Evolutionary conservation across 2,329 filamentous ascomycete genomes (phyloP).

Genomic region (Botrytis byssoidea): DNA sequence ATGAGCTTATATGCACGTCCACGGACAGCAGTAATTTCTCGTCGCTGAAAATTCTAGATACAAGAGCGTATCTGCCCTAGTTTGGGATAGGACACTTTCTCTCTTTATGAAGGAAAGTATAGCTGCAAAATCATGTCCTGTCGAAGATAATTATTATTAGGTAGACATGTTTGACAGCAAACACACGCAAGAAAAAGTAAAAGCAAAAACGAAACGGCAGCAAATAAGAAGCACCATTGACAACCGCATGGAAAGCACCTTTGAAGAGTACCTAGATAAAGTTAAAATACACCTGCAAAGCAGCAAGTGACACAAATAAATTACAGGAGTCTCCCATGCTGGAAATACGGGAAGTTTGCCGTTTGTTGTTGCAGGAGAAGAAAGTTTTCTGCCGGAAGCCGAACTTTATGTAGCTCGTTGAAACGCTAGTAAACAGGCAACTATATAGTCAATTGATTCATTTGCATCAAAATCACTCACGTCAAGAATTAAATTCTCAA

Average conservation of each 20-base stretch:
- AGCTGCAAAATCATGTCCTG: background rate
- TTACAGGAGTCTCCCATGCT: background rate
- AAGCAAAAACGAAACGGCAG: background rate
- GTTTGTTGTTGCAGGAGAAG: background rate
- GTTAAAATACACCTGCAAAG: background rate
- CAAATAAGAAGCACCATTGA: background rate
- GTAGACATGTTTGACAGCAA: background rate
- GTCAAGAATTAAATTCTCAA: too few species aligned
- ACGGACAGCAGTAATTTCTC: background rate
- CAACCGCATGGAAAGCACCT: background rate
- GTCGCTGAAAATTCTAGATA: background rate
- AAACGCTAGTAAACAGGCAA: conserved; percentile 4
- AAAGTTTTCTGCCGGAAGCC: background rate
- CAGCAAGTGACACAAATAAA: background rate
- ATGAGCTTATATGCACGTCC: background rate
- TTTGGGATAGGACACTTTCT: background rate
- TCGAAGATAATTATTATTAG: background rate
- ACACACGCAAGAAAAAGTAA: background rate
- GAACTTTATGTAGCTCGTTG: background rate
- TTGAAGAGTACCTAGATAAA: background rate
- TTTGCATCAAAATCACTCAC: background rate
- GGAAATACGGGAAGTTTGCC: background rate
- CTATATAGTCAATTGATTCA: background rate
- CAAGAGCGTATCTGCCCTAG: background rate
- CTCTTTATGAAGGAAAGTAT: background rate